A percentile compares a stretch with the other conserved stretches of the same genome.
phyloP scores from a whole-genome alignment of 768 basidiomycete species.

The Trametes maxima region DNA sequence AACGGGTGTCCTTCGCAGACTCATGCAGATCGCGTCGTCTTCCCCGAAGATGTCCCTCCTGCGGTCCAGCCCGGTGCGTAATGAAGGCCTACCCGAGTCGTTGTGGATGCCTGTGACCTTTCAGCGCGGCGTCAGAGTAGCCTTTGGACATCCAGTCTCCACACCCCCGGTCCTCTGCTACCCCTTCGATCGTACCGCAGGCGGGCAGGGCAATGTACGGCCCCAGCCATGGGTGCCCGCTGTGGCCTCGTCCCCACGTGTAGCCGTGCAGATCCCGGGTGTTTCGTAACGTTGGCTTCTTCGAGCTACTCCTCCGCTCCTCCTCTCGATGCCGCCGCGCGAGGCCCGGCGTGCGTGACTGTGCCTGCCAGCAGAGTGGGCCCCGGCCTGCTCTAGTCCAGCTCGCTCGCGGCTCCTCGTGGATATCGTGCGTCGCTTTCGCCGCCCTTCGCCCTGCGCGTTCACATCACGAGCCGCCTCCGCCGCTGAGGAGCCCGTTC shows the following conservation, averaged over 20 bases:
- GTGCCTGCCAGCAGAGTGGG: not conserved
- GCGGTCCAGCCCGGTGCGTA: slow-evolving; percentile 20
- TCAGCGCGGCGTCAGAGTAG: slow-evolving; percentile 4
- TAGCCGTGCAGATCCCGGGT: slow-evolving; percentile 14
- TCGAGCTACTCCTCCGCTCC: not conserved
- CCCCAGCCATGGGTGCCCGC: slow-evolving; percentile 1
- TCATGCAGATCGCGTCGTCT: slow-evolving; percentile 18
- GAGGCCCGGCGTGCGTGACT: not conserved
- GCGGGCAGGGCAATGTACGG: not conserved
- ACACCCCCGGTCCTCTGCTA: slow-evolving; percentile 10
- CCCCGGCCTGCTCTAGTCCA: slow-evolving; percentile 1
- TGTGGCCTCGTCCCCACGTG: slow-evolving; percentile 14
- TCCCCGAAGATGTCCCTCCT: slow-evolving; percentile 13
- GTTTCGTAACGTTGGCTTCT: slow-evolving; percentile 19
- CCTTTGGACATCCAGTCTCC: slow-evolving; percentile 15
- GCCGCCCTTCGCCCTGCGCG: slow-evolving; percentile 18
- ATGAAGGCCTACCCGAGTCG: slow-evolving; percentile 14
- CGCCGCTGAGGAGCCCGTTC: slow-evolving; percentile 6
- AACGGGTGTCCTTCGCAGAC: slow-evolving; percentile 5
- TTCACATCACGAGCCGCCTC: not conserved
- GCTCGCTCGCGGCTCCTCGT: slow-evolving; percentile 9
- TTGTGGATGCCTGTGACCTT: slow-evolving; percentile 18
- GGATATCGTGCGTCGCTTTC: slow-evolving; percentile 6
- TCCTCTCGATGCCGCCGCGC: slow-evolving; percentile 1
- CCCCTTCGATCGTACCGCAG: slow-evolving; percentile 9